Conservation (phyloP, 345 rosid genomes). For the Salix arbutifolia region DNA sequence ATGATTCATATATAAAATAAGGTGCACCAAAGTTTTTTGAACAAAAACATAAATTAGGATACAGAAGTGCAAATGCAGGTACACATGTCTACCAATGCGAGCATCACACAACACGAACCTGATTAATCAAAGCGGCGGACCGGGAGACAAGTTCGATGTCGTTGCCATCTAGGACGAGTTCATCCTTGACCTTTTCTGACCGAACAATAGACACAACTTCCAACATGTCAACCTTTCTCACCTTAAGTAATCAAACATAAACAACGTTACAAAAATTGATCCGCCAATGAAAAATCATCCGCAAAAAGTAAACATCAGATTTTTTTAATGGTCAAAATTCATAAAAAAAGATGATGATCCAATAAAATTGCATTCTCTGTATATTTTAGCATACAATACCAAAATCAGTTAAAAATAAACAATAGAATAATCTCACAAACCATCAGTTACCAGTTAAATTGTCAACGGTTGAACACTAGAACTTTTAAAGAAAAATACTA, state of each 20-base stretch:
- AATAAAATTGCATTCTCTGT: no score
- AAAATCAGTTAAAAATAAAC: no score
- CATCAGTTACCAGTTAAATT: no score
- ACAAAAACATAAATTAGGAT: no score
- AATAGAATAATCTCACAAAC: background rate
- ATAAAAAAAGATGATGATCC: background rate
- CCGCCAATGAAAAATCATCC: no score
- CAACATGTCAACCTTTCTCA: slow-evolving; percentile 49
- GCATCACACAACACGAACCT: slow-evolving; percentile 18
- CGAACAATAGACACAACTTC: slow-evolving; percentile 41
- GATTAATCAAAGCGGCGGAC: slow-evolving; percentile 48
- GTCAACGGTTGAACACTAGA: no score
- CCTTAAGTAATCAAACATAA: slow-evolving; percentile 17
- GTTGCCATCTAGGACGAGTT: slow-evolving; percentile 41
- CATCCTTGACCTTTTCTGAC: slow-evolving; percentile 52
- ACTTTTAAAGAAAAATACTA: no score
- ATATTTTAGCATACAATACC: no score
- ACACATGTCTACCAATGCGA: no score
- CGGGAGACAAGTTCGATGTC: slow-evolving; percentile 47
- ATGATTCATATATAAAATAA: background rate
- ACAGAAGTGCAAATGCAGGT: no score
- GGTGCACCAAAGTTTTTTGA: background rate
- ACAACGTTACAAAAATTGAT: background rate
- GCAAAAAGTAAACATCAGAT: no score
- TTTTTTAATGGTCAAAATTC: background rate